phyloP scores from a whole-genome alignment of 495 filamentous ascomycete genomes.

The Mytilinidion resinicola region DNA sequence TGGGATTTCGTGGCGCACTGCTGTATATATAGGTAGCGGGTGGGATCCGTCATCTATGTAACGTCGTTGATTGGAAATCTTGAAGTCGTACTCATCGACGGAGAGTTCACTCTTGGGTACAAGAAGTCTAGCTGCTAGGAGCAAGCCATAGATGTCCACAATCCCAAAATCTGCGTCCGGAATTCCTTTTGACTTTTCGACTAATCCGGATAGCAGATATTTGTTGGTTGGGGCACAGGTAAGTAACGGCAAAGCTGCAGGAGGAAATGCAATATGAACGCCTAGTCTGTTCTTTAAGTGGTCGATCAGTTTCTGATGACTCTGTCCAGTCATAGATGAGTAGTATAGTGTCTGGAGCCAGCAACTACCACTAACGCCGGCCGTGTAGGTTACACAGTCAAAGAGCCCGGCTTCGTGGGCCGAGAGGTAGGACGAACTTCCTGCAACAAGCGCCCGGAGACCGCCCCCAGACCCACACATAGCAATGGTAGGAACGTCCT shows the following conservation, averaged over 20 bases:
- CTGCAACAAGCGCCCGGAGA: slow-evolving; percentile 80
- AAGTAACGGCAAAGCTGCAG: slow-evolving; percentile 66
- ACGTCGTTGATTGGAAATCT: slow-evolving; percentile 73
- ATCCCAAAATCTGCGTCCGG: slow-evolving; percentile 76
- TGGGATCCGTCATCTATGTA: slow-evolving; percentile 69
- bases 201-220: slow-evolving; percentile 74
- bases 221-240: slow-evolving; percentile 86
- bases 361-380: slow-evolving; percentile 90
- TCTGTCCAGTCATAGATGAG: slow-evolving; percentile 65
- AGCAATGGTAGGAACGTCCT: slow-evolving; percentile 88
- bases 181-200: slow-evolving; percentile 85
- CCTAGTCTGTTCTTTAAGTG: slow-evolving; percentile 81
- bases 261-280: slow-evolving; percentile 87
- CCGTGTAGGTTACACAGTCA: slow-evolving; percentile 89
- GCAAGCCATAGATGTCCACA: slow-evolving; percentile 84
- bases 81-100: slow-evolving; percentile 70
- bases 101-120: slow-evolving; percentile 79
- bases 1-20: slow-evolving; percentile 94
- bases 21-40: slow-evolving; percentile 89
- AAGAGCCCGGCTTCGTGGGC: slow-evolving; percentile 79
- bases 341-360: slow-evolving; percentile 90
- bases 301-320: slow-evolving; percentile 61
- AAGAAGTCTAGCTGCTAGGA: slow-evolving; percentile 74
- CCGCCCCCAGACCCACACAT: slow-evolving; percentile 92
- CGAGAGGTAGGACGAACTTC: slow-evolving; percentile 74